Percentiles rank a stretch among this genome's conserved stretches.
These are phyloP conservation scores for Sarocladiaceae sp. DNA, from an alignment of 2,329 filamentous ascomycete species.

Conservation along the genomic window DNA sequence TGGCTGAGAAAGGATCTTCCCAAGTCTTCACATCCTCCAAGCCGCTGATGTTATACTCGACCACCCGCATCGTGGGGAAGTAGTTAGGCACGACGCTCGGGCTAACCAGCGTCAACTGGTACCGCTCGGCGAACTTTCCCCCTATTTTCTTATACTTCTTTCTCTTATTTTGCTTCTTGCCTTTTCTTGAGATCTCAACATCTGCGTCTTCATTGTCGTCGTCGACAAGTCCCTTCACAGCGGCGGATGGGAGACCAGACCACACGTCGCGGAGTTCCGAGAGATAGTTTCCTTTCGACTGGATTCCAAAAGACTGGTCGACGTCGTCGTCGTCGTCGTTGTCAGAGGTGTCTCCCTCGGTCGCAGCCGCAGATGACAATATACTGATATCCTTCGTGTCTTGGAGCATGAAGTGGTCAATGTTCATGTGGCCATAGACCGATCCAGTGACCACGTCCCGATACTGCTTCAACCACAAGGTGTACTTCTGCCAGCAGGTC, in stretches of 20 bases:
- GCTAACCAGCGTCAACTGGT: slow-evolving; percentile 71
- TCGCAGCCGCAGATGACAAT: background rate
- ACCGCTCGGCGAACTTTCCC: slow-evolving; percentile 78
- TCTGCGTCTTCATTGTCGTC: slow-evolving; percentile 17
- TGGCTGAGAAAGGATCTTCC: slow-evolving; percentile 17
- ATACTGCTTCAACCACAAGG: slow-evolving; percentile 83
- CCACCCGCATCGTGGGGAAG: slow-evolving; percentile 81
- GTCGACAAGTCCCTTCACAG: slow-evolving; percentile 18
- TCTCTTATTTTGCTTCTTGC: slow-evolving; percentile 39
- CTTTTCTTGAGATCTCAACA: slow-evolving; percentile 16
- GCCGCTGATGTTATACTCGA: slow-evolving; percentile 87
- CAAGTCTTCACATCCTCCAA: slow-evolving; percentile 52
- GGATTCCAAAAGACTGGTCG: slow-evolving; percentile 39
- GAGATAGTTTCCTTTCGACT: slow-evolving; percentile 66
- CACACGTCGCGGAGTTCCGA: slow-evolving; percentile 71
- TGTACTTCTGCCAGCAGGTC: slow-evolving; percentile 97
- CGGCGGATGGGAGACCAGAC: slow-evolving; percentile 62
- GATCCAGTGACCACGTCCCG: slow-evolving; percentile 78
- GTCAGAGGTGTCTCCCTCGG: background rate
- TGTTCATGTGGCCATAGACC: slow-evolving; percentile 95
- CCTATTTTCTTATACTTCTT: slow-evolving; percentile 57
- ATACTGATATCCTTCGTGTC: slow-evolving; percentile 73
- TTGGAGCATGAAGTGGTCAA: slow-evolving; percentile 92
- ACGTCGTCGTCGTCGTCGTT: slow-evolving; percentile 34
- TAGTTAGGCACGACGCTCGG: slow-evolving; percentile 91